Evolutionary conservation across 192 early-diverging fungal species (phyloP).

Genomic region (Rhizophagus clarus): DNA sequence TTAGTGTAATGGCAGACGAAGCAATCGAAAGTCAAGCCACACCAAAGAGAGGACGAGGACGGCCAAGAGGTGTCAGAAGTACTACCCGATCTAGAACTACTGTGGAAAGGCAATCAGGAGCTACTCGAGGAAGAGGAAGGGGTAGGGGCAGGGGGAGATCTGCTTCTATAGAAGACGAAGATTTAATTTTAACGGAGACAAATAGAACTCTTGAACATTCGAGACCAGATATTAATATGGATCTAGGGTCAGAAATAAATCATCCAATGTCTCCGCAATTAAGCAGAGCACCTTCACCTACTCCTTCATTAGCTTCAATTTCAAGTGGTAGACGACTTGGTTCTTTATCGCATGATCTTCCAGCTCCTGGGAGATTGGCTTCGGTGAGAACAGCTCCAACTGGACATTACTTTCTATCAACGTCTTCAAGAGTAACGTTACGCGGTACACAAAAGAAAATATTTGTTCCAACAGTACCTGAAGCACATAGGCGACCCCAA

Average conservation of each 20-base stretch:
- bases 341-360: slow-evolving; percentile 7
- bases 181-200: background rate
- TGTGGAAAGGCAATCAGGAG: background rate
- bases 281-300: background rate
- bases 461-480: slow-evolving; percentile 12
- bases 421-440: slow-evolving; percentile 21
- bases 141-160: background rate
- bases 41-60: background rate
- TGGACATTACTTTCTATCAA: slow-evolving; percentile 24
- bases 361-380: slow-evolving; percentile 18
- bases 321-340: slow-evolving; percentile 6
- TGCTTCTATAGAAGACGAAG: background rate
- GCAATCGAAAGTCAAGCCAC: background rate
- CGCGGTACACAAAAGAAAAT: slow-evolving; percentile 16
- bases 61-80: background rate
- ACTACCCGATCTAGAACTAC: background rate
- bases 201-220: background rate
- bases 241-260: background rate
- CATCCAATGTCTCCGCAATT: background rate
- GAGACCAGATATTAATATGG: background rate
- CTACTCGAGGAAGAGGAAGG: background rate
- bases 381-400: slow-evolving; percentile 11
- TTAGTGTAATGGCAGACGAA: background rate
- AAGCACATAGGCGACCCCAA: slow-evolving; percentile 1
- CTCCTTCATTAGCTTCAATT: slow-evolving; percentile 7